Evolutionary conservation across 2,329 filamentous ascomycete species (phyloP).

Genomic region (Alternaria sp.): DNA sequence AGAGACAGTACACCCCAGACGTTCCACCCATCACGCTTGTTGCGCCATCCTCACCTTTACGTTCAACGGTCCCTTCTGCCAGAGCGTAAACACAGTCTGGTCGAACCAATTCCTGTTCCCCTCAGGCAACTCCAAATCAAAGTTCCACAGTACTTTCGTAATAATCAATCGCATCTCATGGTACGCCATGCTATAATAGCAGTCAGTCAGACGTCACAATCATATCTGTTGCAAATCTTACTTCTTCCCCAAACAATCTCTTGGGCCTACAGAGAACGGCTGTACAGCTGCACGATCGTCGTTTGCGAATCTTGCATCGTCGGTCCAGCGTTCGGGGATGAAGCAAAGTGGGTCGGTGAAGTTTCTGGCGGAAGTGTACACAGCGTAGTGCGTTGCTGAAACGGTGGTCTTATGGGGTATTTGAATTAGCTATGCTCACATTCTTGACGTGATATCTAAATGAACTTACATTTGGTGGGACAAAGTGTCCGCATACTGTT

Average conservation of each 20-base stretch:
- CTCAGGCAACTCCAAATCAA: conserved; percentile 10
- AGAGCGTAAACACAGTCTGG: conserved; percentile 43
- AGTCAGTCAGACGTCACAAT: no score
- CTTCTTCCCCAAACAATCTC: not conserved
- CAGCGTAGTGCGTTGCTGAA: not conserved
- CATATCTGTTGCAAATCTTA: not conserved
- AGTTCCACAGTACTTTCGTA: not conserved
- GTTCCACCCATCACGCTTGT: not conserved
- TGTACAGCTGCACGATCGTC: not conserved
- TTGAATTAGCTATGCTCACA: no score
- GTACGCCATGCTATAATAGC: not conserved
- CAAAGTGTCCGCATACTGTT: not conserved
- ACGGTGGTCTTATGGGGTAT: no score
- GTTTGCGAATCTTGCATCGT: not conserved
- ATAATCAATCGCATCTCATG: not conserved
- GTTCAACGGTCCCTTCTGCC: conserved; percentile 32
- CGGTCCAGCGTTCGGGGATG: not conserved
- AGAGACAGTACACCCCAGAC: not conserved
- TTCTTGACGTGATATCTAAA: not conserved
- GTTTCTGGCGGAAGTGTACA: not conserved
- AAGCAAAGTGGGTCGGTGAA: not conserved
- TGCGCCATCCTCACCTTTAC: not conserved
- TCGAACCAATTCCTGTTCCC: conserved; percentile 18
- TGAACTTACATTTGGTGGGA: not conserved
- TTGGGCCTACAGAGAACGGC: not conserved